Percentiles rank a stretch among this genome's conserved stretches.
Evolutionary conservation across 768 basidiomycete species (phyloP).

Genomic region (Termitomyces sp.): DNA sequence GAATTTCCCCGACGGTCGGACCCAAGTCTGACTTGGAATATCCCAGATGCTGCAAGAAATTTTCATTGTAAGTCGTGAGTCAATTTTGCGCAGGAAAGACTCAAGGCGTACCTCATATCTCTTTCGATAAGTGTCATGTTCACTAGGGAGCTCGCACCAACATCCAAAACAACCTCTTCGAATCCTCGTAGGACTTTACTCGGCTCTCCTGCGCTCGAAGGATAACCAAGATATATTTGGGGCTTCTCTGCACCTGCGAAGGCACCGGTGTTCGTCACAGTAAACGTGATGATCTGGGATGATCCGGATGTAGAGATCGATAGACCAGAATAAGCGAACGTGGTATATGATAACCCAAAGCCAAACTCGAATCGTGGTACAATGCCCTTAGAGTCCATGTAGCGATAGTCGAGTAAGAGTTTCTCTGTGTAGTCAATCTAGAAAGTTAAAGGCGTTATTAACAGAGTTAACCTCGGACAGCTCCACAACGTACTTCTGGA

Average conservation of each 20-base stretch:
- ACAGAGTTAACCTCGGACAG: neutral
- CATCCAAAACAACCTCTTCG: constrained; percentile 42
- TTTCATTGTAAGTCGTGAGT: too few relatives aligned
- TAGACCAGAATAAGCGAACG: constrained; percentile 60
- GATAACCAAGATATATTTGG: constrained; percentile 54
- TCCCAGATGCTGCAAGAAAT: too few relatives aligned
- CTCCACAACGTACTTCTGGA: constrained; percentile 10
- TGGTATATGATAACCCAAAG: constrained; percentile 74
- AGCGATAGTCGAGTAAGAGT: constrained; percentile 65
- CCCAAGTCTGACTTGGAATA: too few relatives aligned
- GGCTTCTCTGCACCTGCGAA: constrained; percentile 53
- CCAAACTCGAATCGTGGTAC: constrained; percentile 65
- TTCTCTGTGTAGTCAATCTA: constrained; percentile 69
- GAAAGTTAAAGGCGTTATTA: neutral
- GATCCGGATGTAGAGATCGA: constrained; percentile 33
- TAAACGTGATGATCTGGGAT: constrained; percentile 40
- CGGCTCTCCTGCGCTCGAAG: constrained; percentile 45
- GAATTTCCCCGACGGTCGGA: too few relatives aligned
- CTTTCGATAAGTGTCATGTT: constrained; percentile 36
- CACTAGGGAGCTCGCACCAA: constrained; percentile 35
- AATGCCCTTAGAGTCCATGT: constrained; percentile 55
- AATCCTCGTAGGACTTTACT: constrained; percentile 51
- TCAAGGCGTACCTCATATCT: constrained; percentile 41
- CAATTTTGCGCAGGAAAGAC: too few relatives aligned
- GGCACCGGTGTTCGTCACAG: constrained; percentile 45